A percentile compares a stretch with the other conserved stretches of the same genome.
Conservation (phyloP, 805 yeast species). For the Debaryomyces hansenii region DNA sequence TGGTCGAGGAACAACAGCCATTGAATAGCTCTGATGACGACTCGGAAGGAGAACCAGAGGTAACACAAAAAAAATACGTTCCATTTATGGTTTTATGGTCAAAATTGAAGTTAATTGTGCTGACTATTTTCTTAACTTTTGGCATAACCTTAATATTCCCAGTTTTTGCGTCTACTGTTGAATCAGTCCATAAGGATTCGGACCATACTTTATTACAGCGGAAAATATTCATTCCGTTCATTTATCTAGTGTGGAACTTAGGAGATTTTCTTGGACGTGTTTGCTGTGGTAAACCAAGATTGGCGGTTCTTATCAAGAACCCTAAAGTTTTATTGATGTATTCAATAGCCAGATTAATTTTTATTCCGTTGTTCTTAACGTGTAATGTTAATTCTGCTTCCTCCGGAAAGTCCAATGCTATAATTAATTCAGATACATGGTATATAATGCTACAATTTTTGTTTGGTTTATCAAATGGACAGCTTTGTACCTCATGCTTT, state of each 20-base stretch:
- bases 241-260: conserved; percentile 81
- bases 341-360: conserved; percentile 53
- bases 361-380: conserved; percentile 71
- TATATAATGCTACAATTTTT: conserved; percentile 70
- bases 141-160: conserved; percentile 79
- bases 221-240: conserved; percentile 63
- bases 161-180: conserved; percentile 76
- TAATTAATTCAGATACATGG: conserved; percentile 57
- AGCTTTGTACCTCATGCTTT: conserved; percentile 74
- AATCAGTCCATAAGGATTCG: conserved; percentile 44
- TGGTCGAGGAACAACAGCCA: conserved; percentile 10
- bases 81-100: conserved; percentile 61
- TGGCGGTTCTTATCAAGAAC: conserved; percentile 34
- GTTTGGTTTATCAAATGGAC: conserved; percentile 90
- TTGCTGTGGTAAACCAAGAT: conserved; percentile 53
- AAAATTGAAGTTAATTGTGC: conserved; percentile 62
- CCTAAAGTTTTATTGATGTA: conserved; percentile 51
- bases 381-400: conserved; percentile 55
- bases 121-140: conserved; percentile 73
- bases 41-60: conserved; percentile 8
- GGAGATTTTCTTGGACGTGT: conserved; percentile 86
- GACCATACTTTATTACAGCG: conserved; percentile 42
- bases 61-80: conserved; percentile 39
- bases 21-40: neutral
- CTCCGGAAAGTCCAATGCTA: conserved; percentile 32